phyloP scores from a whole-genome alignment of 2,329 filamentous ascomycete genomes.

The Coniella lustricola region DNA sequence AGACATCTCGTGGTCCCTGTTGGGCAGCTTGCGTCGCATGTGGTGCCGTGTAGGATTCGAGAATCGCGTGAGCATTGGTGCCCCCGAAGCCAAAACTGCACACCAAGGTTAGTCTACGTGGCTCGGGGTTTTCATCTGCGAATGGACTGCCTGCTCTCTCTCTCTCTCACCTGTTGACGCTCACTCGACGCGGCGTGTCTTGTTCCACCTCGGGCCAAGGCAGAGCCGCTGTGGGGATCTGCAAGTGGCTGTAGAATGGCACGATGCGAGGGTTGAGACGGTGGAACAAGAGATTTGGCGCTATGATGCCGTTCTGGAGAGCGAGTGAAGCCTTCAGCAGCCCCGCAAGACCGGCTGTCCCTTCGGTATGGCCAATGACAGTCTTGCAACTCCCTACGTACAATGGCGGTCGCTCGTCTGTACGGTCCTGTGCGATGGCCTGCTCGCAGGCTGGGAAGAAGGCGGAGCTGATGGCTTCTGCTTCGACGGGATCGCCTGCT shows the following conservation, averaged over 20 bases:
- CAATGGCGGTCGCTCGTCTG: neutral
- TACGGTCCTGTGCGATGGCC: too few relatives aligned
- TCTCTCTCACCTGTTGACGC: constrained; percentile 7
- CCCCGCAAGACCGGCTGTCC: constrained; percentile 33
- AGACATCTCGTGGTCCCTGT: neutral
- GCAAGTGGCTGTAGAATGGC: constrained; percentile 22
- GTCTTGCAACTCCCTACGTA: constrained; percentile 20
- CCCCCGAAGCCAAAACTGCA: constrained; percentile 19
- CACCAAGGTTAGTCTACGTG: too few relatives aligned
- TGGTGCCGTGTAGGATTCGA: constrained; percentile 1
- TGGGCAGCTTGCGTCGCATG: neutral
- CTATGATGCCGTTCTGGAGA: constrained; percentile 27
- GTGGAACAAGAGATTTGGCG: constrained; percentile 30
- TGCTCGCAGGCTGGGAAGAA: constrained; percentile 14
- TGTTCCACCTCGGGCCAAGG: neutral
- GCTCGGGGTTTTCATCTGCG: too few relatives aligned
- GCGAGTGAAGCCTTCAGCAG: constrained; percentile 30
- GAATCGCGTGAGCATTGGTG: constrained; percentile 3
- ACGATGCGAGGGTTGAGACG: constrained; percentile 27
- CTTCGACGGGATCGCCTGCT: constrained; percentile 20
- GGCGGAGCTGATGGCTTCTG: constrained; percentile 23
- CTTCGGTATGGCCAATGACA: constrained; percentile 34
- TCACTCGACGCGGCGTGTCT: neutral
- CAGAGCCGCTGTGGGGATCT: neutral
- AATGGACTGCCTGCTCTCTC: too few relatives aligned